These are phyloP conservation scores for Danielia reshetovae DNA, from an alignment of 805 yeast species.

Conservation along the genomic window DNA sequence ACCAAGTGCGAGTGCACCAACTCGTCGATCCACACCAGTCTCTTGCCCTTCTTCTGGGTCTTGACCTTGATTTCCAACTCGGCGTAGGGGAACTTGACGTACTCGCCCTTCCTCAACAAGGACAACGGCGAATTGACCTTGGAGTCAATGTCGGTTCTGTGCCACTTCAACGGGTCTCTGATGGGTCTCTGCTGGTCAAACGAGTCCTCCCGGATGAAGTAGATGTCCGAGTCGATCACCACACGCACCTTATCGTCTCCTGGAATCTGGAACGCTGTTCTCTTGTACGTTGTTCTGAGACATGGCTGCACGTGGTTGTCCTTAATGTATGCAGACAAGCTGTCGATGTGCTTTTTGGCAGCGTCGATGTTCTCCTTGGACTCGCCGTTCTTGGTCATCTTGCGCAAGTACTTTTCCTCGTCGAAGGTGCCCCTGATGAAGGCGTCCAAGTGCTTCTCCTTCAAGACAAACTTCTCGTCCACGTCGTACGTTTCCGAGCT, in stretches of 20 bases:
- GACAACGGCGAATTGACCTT: conserved; percentile 64
- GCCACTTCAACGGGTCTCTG: conserved; percentile 88
- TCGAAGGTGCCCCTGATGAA: conserved; percentile 55
- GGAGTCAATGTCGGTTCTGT: conserved; percentile 85
- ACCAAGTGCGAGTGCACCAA: conserved; percentile 73
- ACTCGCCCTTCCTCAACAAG: conserved; percentile 82
- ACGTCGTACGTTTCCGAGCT: conserved; percentile 47
- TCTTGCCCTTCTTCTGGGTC: conserved; percentile 42
- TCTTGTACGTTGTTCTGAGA: conserved; percentile 77
- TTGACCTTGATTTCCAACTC: conserved; percentile 83
- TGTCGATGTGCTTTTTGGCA: conserved; percentile 51
- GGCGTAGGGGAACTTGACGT: conserved; percentile 73
- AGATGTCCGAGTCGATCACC: conserved; percentile 82
- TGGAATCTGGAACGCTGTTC: conserved; percentile 97
- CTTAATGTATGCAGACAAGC: conserved; percentile 58
- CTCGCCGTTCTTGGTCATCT: conserved; percentile 61
- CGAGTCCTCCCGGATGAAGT: conserved; percentile 86
- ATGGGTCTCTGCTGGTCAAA: conserved; percentile 83
- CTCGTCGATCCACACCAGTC: conserved; percentile 78
- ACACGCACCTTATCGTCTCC: conserved; percentile 93
- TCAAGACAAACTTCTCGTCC: conserved; percentile 64
- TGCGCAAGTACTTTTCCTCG: conserved; percentile 49
- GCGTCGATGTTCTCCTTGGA: conserved; percentile 49
- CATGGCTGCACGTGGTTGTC: conserved; percentile 76
- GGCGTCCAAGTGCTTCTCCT: conserved; percentile 77